Evolutionary conservation across 352 stramenopile genomes (phyloP), one percentile per base, ranked within the genome.

Genomic region (Globisporangium emineosum): DNA sequence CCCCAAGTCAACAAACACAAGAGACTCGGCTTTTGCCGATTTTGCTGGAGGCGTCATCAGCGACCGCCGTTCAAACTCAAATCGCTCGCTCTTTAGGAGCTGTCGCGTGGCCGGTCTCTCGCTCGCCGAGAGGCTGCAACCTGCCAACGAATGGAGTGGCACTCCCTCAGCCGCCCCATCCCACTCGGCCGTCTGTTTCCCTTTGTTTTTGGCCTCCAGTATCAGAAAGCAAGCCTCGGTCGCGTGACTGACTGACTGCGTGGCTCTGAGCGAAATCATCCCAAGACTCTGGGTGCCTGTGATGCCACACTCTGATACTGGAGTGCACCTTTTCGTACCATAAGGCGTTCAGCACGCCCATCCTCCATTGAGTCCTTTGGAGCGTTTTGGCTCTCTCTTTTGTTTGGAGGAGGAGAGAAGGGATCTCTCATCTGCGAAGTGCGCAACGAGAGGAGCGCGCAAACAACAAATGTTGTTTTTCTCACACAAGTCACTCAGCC

Each of bases 81-180:
- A 65, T 50, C 60, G 59, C 33, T 54, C 51, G n/a, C 0, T n/a
- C 5, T 8, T 45, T 43, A 15, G 8, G 40, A 47, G 40, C 40
- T 47, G 40, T 17, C 40, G 40, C 8, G 0, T 32, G 51, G 21
- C 60, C 13, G 21, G 40, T 58, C 60, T 66, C 51, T 66, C 21
- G 25, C 17, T n/a, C n/a, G 19, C 25, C 25, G 10, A 40, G 33
- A 59, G 52, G 60, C 60, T 60, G 51, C 60, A 45, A 37, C 23
- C 33, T 66, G 60, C 60, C 51, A 55, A 66, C 60, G 60, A 66
- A 66, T 66, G 60, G 27, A 66, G 60, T 66, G 60, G 52, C 51
- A 66, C 30, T 12, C n/a, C 23, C 8, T 40, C 21, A n/a, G n/a
- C n/a, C 1, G 45, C 5, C 2, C 1, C 15, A 25, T 63, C 8